A percentile compares a stretch with the other conserved stretches of the same genome.
phyloP scores from a whole-genome alignment of 2,329 filamentous ascomycete species.

The Aureobasidium zeae region DNA sequence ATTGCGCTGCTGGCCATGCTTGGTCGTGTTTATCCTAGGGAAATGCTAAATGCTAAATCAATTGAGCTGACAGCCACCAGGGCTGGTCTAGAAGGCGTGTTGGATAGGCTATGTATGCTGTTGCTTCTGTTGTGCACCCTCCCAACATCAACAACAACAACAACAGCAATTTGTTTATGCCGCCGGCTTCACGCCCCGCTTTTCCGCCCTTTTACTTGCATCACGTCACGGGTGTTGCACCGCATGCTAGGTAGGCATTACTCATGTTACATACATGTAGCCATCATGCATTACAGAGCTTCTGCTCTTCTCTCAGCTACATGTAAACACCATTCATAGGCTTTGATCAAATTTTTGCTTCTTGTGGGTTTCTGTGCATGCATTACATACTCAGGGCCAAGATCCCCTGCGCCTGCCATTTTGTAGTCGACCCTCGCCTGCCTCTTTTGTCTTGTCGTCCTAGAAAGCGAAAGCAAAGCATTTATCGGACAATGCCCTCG shows the following conservation, averaged over 20 bases:
- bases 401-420: conserved; percentile 12
- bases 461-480: conserved; percentile 25
- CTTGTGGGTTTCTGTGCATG: conserved; percentile 24
- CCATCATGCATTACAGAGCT: no score
- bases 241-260: no score
- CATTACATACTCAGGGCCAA: conserved; percentile 17
- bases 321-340: no score
- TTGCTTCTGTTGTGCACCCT: neutral
- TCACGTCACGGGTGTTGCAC: no score
- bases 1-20: conserved; percentile 21
- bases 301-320: no score
- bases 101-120: neutral
- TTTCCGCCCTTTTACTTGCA: no score
- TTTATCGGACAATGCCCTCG: conserved; percentile 98
- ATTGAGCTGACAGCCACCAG: conserved; percentile 6
- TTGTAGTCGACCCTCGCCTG: conserved; percentile 8
- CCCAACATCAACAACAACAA: no score
- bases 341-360: conserved; percentile 18
- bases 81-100: conserved; percentile 11
- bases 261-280: no score
- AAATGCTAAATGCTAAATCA: no score
- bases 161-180: no score
- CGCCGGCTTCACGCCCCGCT: no score
- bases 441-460: conserved; percentile 1
- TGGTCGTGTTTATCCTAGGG: neutral